Evolutionary conservation across 164 flowering plant species (phyloP), one percentile per base, ranked within the genome.

Genomic region (Akebia trifoliata): DNA sequence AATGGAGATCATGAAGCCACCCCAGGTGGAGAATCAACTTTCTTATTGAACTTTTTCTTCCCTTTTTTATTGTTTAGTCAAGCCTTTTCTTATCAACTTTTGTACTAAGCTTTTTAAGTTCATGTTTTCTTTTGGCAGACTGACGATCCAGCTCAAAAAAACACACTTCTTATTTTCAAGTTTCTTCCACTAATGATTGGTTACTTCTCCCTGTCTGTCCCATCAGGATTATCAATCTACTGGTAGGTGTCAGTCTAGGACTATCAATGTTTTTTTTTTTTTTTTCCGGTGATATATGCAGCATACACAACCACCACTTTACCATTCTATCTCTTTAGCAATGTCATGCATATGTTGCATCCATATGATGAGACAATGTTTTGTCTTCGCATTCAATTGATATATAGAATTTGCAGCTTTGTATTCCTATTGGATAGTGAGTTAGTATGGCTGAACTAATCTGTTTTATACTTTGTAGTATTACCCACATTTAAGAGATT

Each of bases 101-200:
- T n/a, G n/a, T n/a, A n/a, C n/a, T n/a, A n/a, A n/a, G n/a, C n/a
- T n/a, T n/a, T n/a, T n/a, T n/a, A n/a, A n/a, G n/a, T n/a, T n/a
- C n/a, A n/a, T n/a, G n/a, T n/a, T 59, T 61, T 69, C 21, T 62
- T 68, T 68, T 76, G 64, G 39, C 86, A 90, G 94, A 80, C 90
- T 56, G 87, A 87, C 78, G 97, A 93, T 72, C 97, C 95, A 54
- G 17, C 81, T 66, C 89, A 84, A 72, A 93, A 93, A 82, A 93
- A 87, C 70, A 69, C 95, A 17, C 90, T 89, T 62, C 88, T 93
- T 48, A 69, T 89, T 47, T 74, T 89, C 62, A 93, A 93, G 87
- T 93, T 93, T 74, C 95, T 93, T 57, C 98, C 98, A 0, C 88
- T 93, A 32, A 93, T 93, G 98, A 93, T 93, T 72, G 98, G 98